phyloP scores from a whole-genome alignment of 805 yeast species.

The Ogataea angusta region DNA sequence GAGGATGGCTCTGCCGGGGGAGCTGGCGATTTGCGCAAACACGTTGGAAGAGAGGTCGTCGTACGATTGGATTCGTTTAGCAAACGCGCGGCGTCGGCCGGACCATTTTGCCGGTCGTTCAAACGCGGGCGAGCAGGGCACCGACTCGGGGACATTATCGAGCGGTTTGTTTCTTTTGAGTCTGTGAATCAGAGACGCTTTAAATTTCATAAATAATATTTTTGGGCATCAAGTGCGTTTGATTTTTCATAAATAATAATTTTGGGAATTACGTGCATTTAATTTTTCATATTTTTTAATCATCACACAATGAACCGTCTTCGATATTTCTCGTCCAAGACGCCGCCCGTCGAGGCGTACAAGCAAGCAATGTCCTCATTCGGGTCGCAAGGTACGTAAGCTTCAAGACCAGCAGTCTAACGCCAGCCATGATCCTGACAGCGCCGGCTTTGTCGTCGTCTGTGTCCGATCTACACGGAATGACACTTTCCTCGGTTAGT shows the following conservation, averaged over 20 bases:
- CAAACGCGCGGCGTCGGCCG: conserved; percentile 9
- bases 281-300: conserved; percentile 2
- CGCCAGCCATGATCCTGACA: conserved; percentile 54
- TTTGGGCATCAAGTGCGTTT: not conserved
- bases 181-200: conserved; percentile 4
- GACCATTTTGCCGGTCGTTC: conserved; percentile 27
- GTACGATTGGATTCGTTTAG: conserved; percentile 22
- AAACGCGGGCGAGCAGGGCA: conserved; percentile 21
- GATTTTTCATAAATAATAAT: conserved; percentile 5
- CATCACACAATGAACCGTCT: conserved; percentile 1
- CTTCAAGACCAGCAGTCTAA: conserved; percentile 35
- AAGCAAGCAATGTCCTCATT: conserved; percentile 35
- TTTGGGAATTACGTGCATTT: too few relatives aligned
- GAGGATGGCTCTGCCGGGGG: conserved; percentile 43
- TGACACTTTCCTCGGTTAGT: conserved; percentile 82
- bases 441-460: conserved; percentile 35
- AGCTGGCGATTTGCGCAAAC: conserved; percentile 38
- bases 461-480: conserved; percentile 52
- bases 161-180: conserved; percentile 3
- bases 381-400: conserved; percentile 34
- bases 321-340: conserved; percentile 7
- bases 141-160: not conserved
- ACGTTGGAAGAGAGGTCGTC: conserved; percentile 31
- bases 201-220: conserved; percentile 11
- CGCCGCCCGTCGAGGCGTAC: conserved; percentile 27